Conservation (phyloP, 768 basidiomycete genomes). For the Naematelia aurantialba region DNA sequence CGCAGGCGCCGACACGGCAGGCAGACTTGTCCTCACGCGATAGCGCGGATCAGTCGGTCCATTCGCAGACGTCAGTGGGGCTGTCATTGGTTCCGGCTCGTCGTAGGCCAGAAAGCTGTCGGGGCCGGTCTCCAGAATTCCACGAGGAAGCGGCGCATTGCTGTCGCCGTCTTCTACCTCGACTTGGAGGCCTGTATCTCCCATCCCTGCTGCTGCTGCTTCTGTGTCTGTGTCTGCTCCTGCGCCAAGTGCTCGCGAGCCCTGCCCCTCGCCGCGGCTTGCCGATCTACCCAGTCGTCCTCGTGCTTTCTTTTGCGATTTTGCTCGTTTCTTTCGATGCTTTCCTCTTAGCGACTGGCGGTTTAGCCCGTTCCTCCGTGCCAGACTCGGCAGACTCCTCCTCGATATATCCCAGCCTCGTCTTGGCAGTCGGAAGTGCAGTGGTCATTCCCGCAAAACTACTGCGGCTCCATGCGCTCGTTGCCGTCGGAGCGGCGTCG, state of each 20-base stretch:
- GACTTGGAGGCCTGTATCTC: too few relatives aligned
- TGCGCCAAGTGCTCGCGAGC: too few relatives aligned
- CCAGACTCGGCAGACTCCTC: too few relatives aligned
- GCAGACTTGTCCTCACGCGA: not conserved
- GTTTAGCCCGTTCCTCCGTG: too few relatives aligned
- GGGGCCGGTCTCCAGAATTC: too few relatives aligned
- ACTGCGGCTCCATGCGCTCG: not conserved
- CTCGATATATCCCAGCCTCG: not conserved
- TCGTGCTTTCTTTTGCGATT: too few relatives aligned
- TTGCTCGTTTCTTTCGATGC: too few relatives aligned
- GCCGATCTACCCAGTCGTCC: conserved; percentile 3
- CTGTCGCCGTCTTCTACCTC: too few relatives aligned
- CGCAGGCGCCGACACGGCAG: not conserved
- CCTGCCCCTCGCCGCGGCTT: too few relatives aligned
- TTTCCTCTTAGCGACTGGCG: too few relatives aligned
- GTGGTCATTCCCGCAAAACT: conserved; percentile 5
- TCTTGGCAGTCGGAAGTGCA: conserved; percentile 3
- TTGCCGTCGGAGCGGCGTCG: not conserved
- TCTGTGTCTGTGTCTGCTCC: not conserved
- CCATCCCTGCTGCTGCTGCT: not conserved
- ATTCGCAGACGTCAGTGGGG: not conserved
- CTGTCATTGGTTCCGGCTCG: not conserved
- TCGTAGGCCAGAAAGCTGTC: not conserved
- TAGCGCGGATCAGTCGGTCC: not conserved
- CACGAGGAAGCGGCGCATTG: too few relatives aligned